Evolutionary conservation across 345 rosid species (phyloP).

Genomic region (Aurinia saxatilis): DNA sequence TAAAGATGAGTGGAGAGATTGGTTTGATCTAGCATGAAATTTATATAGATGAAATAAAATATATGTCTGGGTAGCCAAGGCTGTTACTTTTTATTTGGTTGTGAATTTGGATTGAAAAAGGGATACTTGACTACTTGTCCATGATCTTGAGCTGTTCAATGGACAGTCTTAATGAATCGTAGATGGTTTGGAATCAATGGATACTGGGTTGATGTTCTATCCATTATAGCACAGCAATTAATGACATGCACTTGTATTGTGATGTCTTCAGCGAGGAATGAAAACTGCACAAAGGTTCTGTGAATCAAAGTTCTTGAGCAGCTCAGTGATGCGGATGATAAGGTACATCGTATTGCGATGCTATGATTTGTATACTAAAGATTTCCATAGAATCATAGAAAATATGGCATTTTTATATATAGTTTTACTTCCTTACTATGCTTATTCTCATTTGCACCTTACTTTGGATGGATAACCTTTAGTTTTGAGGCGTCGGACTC

Average conservation of each 20-base stretch:
- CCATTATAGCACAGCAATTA: neutral
- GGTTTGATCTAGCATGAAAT: neutral
- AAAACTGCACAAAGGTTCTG: constrained; percentile 79
- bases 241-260: constrained; percentile 1
- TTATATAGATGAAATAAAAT: neutral
- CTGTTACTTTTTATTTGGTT: neutral
- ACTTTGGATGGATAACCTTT: neutral
- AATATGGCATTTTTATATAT: neutral
- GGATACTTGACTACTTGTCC: neutral
- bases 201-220: neutral
- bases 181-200: neutral
- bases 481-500: neutral
- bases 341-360: constrained; percentile 38
- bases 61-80: neutral
- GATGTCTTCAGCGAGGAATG: constrained; percentile 60
- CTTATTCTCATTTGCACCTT: neutral
- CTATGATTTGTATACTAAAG: neutral
- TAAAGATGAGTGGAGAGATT: neutral
- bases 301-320: constrained; percentile 61
- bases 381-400: neutral
- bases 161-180: neutral
- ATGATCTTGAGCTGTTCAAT: neutral
- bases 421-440: neutral
- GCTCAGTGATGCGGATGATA: constrained; percentile 85
- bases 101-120: neutral